phyloP scores from a whole-genome alignment of 495 filamentous ascomycete species.

The Evernia prunastri region DNA sequence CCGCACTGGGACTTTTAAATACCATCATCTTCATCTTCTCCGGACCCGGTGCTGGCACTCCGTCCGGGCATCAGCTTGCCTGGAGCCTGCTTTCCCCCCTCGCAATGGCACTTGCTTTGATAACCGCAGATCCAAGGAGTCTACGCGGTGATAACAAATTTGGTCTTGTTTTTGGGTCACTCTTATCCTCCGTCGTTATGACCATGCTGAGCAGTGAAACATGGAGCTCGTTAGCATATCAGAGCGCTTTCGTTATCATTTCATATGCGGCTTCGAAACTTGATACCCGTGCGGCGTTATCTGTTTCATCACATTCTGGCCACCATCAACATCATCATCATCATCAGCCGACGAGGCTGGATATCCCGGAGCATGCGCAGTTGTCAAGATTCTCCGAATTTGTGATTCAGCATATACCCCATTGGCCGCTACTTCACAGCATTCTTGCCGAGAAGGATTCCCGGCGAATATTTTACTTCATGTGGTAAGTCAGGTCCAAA shows the following conservation, averaged over 20 bases:
- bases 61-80: slow-evolving; percentile 4
- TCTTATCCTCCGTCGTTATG: slow-evolving; percentile 13
- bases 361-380: slow-evolving; percentile 26
- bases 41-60: slow-evolving; percentile 1
- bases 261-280: slow-evolving; percentile 26
- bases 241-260: slow-evolving; percentile 23
- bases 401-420: slow-evolving; percentile 56
- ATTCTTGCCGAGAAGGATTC: slow-evolving; percentile 91
- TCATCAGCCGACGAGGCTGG: slow-evolving; percentile 8
- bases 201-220: slow-evolving; percentile 7
- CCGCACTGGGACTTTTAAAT: slow-evolving; percentile 13
- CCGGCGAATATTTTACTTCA: slow-evolving; percentile 94
- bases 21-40: slow-evolving; percentile 16
- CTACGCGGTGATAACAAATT: slow-evolving; percentile 20
- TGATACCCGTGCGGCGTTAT: slow-evolving; percentile 25
- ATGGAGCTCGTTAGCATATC: slow-evolving; percentile 21
- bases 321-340: slow-evolving; percentile 38
- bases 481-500: slow-evolving; percentile 52
- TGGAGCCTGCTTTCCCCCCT: slow-evolving; percentile 18
- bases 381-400: slow-evolving; percentile 57
- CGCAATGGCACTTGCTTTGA: slow-evolving; percentile 20
- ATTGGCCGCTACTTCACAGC: slow-evolving; percentile 71
- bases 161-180: slow-evolving; percentile 23
- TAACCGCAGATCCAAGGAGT: slow-evolving; percentile 14
- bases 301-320: slow-evolving; percentile 29